Conservation (phyloP, 2,329 filamentous ascomycete species). For the Fusarium acutatum region DNA sequence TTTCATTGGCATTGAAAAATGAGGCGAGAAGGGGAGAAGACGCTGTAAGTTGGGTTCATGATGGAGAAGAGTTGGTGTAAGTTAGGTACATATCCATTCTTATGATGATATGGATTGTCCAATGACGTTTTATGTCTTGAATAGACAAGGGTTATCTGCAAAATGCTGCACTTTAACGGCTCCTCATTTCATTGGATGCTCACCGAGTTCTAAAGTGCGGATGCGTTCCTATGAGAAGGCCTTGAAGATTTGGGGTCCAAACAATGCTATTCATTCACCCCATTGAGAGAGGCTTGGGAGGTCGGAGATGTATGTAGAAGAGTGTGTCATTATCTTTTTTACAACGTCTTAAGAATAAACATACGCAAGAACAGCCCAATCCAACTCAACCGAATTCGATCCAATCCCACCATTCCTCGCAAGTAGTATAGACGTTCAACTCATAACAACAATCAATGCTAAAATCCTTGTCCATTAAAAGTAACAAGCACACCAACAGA, state of each 20-base stretch:
- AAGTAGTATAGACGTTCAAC: slow-evolving; percentile 2
- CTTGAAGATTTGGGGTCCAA: not conserved
- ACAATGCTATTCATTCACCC: not conserved
- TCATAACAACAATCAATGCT: slow-evolving; percentile 18
- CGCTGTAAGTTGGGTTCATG: not conserved
- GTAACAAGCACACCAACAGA: slow-evolving; percentile 12
- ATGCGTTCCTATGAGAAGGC: slow-evolving; percentile 4
- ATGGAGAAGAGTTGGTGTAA: slow-evolving; percentile 10
- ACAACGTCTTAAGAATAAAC: slow-evolving; percentile 23
- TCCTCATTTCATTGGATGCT: slow-evolving; percentile 16
- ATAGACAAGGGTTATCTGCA: slow-evolving; percentile 12
- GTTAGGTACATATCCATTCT: slow-evolving; percentile 16
- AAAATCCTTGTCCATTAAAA: slow-evolving; percentile 4
- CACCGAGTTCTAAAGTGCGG: not conserved
- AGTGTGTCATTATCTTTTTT: slow-evolving; percentile 28
- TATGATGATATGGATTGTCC: slow-evolving; percentile 3
- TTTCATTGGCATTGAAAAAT: not conserved
- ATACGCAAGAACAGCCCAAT: slow-evolving; percentile 15
- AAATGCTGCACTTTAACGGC: not conserved
- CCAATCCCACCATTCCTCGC: not conserved
- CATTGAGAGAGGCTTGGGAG: not conserved
- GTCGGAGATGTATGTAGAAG: not conserved
- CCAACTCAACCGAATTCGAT: slow-evolving; percentile 16
- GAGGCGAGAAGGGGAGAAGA: not conserved
- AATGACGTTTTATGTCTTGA: slow-evolving; percentile 3